These are phyloP conservation scores for Puccinia polysora DNA, from an alignment of 1,284 basidiomycete genomes.

Conservation along the genomic window DNA sequence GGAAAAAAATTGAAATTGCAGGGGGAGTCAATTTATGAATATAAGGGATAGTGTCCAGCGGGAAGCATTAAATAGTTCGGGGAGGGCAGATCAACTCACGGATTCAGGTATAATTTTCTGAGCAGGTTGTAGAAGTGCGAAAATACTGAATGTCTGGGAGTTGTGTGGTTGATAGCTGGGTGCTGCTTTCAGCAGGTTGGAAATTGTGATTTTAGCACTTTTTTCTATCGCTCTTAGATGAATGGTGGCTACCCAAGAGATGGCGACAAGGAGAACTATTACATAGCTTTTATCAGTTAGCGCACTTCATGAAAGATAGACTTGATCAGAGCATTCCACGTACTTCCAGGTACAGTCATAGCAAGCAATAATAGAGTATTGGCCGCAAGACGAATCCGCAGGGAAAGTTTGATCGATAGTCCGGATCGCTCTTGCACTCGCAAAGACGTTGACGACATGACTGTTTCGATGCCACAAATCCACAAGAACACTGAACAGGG, in stretches of 20 bases:
- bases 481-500: neutral
- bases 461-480: neutral
- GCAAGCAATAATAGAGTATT: neutral
- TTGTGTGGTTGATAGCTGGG: neutral
- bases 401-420: neutral
- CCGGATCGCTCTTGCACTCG: neutral
- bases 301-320: neutral
- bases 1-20: neutral
- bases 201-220: neutral
- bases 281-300: neutral
- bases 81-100: neutral
- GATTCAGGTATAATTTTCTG: neutral
- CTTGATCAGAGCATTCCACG: neutral
- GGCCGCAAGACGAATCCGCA: neutral
- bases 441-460: neutral
- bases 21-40: neutral
- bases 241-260: neutral
- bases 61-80: neutral
- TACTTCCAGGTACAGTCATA: neutral
- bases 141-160: neutral
- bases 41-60: no score
- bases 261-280: neutral
- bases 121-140: neutral
- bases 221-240: neutral
- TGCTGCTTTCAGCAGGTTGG: neutral